Base-by-base conservation (phyloP, 768 basidiomycete genomes). In the Boletus subparvulus region DNA sequence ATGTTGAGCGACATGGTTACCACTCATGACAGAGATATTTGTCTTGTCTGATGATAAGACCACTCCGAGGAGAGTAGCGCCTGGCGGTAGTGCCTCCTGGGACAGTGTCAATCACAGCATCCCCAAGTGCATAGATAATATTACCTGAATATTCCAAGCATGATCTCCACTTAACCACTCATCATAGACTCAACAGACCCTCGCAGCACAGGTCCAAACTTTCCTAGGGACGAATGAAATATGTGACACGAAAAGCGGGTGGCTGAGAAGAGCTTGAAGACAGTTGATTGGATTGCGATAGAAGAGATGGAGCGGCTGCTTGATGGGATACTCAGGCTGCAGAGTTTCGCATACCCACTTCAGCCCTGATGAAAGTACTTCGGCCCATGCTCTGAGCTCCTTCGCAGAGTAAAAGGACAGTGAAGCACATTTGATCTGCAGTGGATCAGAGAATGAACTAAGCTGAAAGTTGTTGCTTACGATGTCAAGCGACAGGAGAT, bases 81-180 rank as follows among this genome's bases (percentile, higher is more conserved):
- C 26, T 26, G 26, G 26, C 26, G 4, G 26, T 26, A 26, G 4
- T 16, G 8, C 24, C 28, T 49, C 56, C 26, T 52, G 24, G 10
- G 40, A 43, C 10, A n/a, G 14, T 10, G 8, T 57, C 11, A 52
- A 17, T 33, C 26, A 26, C 26, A 26, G 26, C 26, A 33, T 33
- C 11, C 32, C 32, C 32, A 33, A 33, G 32, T 26, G 26, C 26
- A 26, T 26, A 26, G 32, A 10, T 11, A 10, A 28, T 4, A 4
- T 28, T 33, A 57, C 50, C 41, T 57, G 56, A 3, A 57, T 47
- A 4, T 12, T 14, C 50, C 50, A 57, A 4, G 50, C 44, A 17
- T 6, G 16, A 24, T 48, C 47, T 6, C 47, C 14, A 26, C 35
- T 48, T 10, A 48, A 37, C 48, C 48, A 49, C 4, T 49, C 26